Percentiles rank a stretch among this genome's conserved stretches.
phyloP scores from a whole-genome alignment of 179 eudicot species.

The Amaranthus tricolor region DNA sequence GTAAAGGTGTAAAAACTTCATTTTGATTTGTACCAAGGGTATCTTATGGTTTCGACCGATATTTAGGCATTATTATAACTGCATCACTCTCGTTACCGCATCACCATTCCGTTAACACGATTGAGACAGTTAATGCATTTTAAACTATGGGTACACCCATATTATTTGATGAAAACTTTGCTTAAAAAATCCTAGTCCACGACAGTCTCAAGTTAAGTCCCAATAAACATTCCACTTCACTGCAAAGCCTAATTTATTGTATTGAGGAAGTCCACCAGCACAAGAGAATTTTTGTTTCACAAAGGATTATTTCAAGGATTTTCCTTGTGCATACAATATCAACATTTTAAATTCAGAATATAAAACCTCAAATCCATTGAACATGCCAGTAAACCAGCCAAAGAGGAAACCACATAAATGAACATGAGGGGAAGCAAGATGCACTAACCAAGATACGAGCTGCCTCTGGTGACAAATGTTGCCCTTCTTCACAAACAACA shows the following conservation, averaged over 20 bases:
- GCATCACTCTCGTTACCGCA: no score
- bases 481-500: constrained; percentile 86
- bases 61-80: no score
- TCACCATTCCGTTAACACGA: no score
- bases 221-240: background rate
- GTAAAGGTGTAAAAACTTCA: no score
- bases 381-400: background rate
- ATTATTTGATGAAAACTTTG: no score
- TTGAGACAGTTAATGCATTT: no score
- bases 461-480: constrained; percentile 88
- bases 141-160: no score
- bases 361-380: background rate
- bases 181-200: no score
- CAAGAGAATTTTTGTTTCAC: background rate
- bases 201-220: no score
- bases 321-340: background rate
- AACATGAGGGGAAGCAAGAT: background rate
- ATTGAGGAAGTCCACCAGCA: background rate
- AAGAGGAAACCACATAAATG: background rate
- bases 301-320: background rate
- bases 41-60: no score
- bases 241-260: background rate
- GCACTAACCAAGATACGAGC: constrained; percentile 74
- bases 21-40: no score
- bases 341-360: background rate